A percentile compares a stretch with the other conserved stretches of the same genome.
Conservation (phyloP, 2,329 filamentous ascomycete species). For the Scedosporium minutisporum region DNA sequence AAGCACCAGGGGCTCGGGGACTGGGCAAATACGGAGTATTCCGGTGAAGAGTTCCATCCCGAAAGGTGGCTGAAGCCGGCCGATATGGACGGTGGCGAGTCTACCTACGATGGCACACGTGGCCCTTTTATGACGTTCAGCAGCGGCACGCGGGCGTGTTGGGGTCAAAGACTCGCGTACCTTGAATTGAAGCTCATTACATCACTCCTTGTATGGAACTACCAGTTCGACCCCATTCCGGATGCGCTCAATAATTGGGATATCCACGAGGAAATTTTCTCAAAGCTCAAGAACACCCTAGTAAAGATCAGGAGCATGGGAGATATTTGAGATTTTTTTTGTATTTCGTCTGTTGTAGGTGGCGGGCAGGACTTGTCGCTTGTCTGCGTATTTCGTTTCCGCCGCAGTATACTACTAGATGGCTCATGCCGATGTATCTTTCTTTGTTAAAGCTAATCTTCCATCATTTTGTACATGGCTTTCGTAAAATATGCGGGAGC, state of each 20-base stretch:
- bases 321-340: too few relatives aligned
- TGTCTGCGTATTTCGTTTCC: too few relatives aligned
- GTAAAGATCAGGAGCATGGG: too few relatives aligned
- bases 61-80: slow-evolving; percentile 25
- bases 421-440: too few relatives aligned
- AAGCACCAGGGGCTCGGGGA: slow-evolving; percentile 18
- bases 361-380: too few relatives aligned
- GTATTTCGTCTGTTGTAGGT: too few relatives aligned
- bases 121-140: slow-evolving; percentile 18
- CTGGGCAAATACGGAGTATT: slow-evolving; percentile 15
- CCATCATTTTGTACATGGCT: too few relatives aligned
- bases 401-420: too few relatives aligned
- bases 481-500: too few relatives aligned
- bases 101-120: slow-evolving; percentile 14
- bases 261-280: not conserved
- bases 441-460: too few relatives aligned
- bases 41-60: slow-evolving; percentile 19
- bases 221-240: slow-evolving; percentile 2
- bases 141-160: slow-evolving; percentile 16
- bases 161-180: slow-evolving; percentile 18
- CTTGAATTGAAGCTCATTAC: slow-evolving; percentile 18
- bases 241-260: not conserved
- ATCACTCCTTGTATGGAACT: slow-evolving; percentile 18
- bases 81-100: slow-evolving; percentile 5
- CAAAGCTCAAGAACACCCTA: not conserved